Percentiles rank a stretch among this genome's conserved stretches.
phyloP scores from a whole-genome alignment of 129 eudicot genomes.

The Oenanthe sinensis region DNA sequence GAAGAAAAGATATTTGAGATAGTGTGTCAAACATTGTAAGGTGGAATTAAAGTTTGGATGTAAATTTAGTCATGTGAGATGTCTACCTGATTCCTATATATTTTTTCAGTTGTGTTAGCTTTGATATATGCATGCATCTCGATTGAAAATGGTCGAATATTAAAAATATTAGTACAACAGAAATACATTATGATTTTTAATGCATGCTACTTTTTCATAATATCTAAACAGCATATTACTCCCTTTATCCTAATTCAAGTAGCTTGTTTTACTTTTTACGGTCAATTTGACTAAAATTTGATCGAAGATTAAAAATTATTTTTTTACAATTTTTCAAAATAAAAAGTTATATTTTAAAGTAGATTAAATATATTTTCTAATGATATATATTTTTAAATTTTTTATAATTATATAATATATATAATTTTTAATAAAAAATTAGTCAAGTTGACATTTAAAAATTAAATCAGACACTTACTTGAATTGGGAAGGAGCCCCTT shows the following conservation, averaged over 20 bases:
- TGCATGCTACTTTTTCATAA: neutral
- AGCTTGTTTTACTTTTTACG: too few relatives aligned
- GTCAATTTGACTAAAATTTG: too few relatives aligned
- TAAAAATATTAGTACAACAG: neutral
- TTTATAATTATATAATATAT: too few relatives aligned
- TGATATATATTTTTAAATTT: too few relatives aligned
- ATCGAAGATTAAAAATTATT: too few relatives aligned
- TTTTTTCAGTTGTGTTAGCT: neutral
- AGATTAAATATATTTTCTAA: too few relatives aligned
- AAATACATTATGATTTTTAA: neutral
- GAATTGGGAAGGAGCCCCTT: neutral
- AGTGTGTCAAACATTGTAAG: neutral
- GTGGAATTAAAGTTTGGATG: neutral
- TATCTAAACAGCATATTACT: neutral
- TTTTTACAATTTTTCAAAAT: too few relatives aligned
- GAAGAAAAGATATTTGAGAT: neutral
- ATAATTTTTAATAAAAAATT: too few relatives aligned
- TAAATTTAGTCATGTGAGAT: constrained; percentile 2
- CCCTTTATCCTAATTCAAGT: too few relatives aligned
- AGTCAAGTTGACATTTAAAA: too few relatives aligned
- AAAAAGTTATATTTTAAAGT: too few relatives aligned
- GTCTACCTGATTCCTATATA: neutral
- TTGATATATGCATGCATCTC: neutral
- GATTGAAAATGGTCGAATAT: neutral
- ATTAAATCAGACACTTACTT: too few relatives aligned